Evolutionary conservation across 176 grass and related monocot genomes (phyloP).

Genomic region (Stipa capillata): DNA sequence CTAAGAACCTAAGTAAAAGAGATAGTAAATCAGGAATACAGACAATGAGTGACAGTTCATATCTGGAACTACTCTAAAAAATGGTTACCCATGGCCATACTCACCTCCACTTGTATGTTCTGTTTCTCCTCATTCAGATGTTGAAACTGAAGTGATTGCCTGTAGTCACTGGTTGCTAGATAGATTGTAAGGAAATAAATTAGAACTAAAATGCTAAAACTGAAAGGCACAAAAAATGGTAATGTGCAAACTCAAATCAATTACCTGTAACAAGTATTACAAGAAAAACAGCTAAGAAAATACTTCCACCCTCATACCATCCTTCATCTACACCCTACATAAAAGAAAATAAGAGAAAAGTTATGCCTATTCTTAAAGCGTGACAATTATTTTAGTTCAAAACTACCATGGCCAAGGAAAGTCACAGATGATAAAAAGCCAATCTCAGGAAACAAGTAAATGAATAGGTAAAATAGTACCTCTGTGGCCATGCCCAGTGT

Average conservation of each 20-base stretch:
- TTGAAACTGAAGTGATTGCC: constrained; percentile 91
- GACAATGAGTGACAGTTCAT: constrained; percentile 1
- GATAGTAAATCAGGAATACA: constrained; percentile 15
- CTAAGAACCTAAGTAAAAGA: constrained; percentile 55
- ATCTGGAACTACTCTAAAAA: constrained; percentile 7
- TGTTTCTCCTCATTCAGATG: constrained; percentile 96
- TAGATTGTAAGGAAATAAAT: constrained; percentile 11
- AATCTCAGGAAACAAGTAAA: no score
- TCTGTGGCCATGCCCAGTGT: constrained; percentile 90
- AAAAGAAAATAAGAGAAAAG: constrained; percentile 9
- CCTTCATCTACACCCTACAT: constrained; percentile 75
- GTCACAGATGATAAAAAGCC: neutral
- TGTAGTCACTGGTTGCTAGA: constrained; percentile 88
- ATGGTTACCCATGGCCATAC: constrained; percentile 8
- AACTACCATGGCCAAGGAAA: neutral
- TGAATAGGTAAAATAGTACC: constrained; percentile 43
- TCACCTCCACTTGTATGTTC: constrained; percentile 93
- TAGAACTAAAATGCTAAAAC: neutral
- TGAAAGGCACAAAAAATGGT: neutral
- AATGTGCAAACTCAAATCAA: neutral
- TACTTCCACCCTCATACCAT: constrained; percentile 99
- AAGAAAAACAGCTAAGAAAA: constrained; percentile 92
- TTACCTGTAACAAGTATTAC: constrained; percentile 96
- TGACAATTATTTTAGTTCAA: neutral
- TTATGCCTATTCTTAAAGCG: constrained; percentile 3